Conservation (phyloP, 371 early-diverging fungal genomes). For the Mucor racemosus region DNA sequence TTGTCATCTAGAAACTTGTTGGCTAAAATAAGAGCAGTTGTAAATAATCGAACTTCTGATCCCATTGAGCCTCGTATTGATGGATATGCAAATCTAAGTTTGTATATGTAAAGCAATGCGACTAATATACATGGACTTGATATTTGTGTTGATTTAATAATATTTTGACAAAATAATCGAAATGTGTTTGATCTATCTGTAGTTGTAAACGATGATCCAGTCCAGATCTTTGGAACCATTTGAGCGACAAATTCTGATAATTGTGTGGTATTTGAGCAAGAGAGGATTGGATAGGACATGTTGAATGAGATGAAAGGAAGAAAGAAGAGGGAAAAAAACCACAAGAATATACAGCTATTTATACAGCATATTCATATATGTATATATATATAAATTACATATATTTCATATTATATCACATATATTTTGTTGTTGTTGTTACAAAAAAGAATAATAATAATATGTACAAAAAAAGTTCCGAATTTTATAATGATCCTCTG, state of each 20-base stretch:
- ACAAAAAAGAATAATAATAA: constrained; percentile 1
- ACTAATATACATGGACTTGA: constrained; percentile 39
- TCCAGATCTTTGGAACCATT: constrained; percentile 56
- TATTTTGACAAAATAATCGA: constrained; percentile 46
- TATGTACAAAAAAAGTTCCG: constrained; percentile 7
- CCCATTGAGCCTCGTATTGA: constrained; percentile 44
- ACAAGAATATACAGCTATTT: neutral
- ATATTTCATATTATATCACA: neutral
- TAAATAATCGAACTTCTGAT: constrained; percentile 65
- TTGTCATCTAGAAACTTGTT: constrained; percentile 72
- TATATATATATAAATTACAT: neutral
- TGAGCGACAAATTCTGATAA: constrained; percentile 51
- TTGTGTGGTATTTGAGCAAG: constrained; percentile 32
- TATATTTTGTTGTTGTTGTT: constrained; percentile 1
- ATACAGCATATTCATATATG: neutral
- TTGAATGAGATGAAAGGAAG: neutral
- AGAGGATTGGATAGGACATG: constrained; percentile 14
- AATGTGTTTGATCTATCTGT: constrained; percentile 29
- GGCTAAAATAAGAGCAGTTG: constrained; percentile 64
- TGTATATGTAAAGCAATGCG: constrained; percentile 43
- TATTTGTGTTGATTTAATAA: constrained; percentile 50
- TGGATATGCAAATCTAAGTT: constrained; percentile 38
- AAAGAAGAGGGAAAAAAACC: neutral
- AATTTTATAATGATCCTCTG: constrained; percentile 4
- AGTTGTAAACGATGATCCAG: constrained; percentile 33